A percentile compares a stretch with the other conserved stretches of the same genome.
Evolutionary conservation across 2,329 filamentous ascomycete species (phyloP).

Genomic region (Pseudopithomyces chartarum): DNA sequence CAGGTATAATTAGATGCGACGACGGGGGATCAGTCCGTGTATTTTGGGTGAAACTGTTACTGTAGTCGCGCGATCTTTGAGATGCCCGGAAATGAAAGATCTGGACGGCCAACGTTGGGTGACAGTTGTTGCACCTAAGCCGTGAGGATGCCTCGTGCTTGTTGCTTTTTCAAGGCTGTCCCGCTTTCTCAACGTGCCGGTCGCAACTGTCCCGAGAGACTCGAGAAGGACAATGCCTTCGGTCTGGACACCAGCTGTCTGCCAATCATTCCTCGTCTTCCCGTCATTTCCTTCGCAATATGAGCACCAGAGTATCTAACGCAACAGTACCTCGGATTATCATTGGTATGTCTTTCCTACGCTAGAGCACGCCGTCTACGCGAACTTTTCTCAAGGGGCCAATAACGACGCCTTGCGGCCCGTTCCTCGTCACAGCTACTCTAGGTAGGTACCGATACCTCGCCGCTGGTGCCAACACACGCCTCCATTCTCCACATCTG

Average conservation of each 20-base stretch:
- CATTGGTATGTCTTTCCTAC: background rate
- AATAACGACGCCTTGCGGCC: background rate
- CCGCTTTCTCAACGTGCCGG: background rate
- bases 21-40: background rate
- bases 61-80: background rate
- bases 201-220: background rate
- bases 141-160: background rate
- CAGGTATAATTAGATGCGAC: slow-evolving; percentile 16
- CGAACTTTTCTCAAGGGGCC: background rate
- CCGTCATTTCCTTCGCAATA: background rate
- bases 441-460: background rate
- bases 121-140: background rate
- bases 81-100: background rate
- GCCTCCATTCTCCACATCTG: slow-evolving; percentile 1
- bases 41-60: slow-evolving; percentile 4
- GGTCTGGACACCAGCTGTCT: background rate
- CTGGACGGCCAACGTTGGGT: background rate
- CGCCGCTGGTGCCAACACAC: slow-evolving; percentile 8
- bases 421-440: slow-evolving; percentile 1
- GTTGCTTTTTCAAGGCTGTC: background rate
- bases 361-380: background rate
- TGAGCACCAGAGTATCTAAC: background rate
- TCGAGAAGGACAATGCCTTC: background rate
- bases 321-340: too few species aligned
- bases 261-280: background rate